These are phyloP conservation scores for Royoungia palumana DNA, from an alignment of 768 basidiomycete genomes.

Conservation along the genomic window DNA sequence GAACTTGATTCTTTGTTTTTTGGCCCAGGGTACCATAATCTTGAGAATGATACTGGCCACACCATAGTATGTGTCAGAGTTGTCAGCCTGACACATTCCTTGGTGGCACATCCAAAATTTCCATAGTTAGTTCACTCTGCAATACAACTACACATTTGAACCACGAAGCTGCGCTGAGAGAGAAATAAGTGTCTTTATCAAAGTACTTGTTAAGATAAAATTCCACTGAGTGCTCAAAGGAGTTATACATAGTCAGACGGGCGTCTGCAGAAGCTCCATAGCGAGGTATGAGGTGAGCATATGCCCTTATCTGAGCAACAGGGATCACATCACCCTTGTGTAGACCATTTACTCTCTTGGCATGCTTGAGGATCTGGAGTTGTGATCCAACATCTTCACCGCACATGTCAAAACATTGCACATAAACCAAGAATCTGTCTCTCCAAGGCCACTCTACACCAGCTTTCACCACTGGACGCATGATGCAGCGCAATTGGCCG, in stretches of 20 bases:
- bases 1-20: no score
- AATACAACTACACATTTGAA: no score
- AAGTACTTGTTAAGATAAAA: constrained; percentile 1
- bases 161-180: no score
- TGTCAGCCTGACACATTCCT: no score
- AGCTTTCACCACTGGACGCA: neutral
- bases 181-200: neutral
- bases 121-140: no score
- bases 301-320: neutral
- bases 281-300: neutral
- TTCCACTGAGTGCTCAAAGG: neutral
- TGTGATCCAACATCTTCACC: neutral
- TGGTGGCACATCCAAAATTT: no score
- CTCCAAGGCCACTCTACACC: neutral
- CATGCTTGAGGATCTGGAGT: neutral
- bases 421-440: neutral
- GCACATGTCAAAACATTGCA: neutral
- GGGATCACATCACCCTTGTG: neutral
- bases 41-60: no score
- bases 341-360: neutral
- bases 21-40: no score
- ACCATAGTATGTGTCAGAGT: no score
- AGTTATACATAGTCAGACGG: neutral
- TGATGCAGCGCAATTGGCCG: neutral
- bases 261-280: neutral